Evolutionary conservation across 345 rosid genomes (phyloP).

Genomic region (Lumnitzera racemosa): DNA sequence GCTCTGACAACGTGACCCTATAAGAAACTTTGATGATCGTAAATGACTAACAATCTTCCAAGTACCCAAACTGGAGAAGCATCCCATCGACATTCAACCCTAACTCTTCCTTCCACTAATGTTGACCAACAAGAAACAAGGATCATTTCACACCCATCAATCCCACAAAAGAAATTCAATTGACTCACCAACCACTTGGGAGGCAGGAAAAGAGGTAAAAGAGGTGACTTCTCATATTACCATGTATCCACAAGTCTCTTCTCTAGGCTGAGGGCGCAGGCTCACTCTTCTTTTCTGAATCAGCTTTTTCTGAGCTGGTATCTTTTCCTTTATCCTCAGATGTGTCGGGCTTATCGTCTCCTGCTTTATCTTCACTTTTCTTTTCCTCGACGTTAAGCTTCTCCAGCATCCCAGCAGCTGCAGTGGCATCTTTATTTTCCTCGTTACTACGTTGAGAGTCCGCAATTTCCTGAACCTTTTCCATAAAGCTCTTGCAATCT

Average conservation of each 20-base stretch:
- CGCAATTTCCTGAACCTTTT: constrained; percentile 62
- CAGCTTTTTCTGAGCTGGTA: constrained; percentile 20
- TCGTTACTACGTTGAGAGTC: constrained; percentile 50
- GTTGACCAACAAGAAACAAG: background rate
- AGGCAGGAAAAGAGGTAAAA: constrained; percentile 5
- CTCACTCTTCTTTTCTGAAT: constrained; percentile 41
- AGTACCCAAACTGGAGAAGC: constrained; percentile 5
- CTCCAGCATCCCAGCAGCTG: constrained; percentile 66
- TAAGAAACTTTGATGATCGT: no score
- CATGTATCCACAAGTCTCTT: constrained; percentile 11
- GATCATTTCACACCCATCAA: background rate
- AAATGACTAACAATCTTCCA: background rate
- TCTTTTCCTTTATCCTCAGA: constrained; percentile 29
- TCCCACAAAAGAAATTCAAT: background rate
- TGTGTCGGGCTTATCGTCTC: constrained; percentile 19
- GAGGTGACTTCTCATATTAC: constrained; percentile 1
- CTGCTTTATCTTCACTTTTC: constrained; percentile 32
- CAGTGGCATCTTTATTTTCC: constrained; percentile 60
- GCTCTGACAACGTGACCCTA: no score
- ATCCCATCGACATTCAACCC: background rate
- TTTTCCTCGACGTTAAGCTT: constrained; percentile 67
- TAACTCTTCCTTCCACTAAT: background rate
- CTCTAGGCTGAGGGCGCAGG: constrained; percentile 39
- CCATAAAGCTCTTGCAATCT: constrained; percentile 91
- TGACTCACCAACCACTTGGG: background rate